Base-by-base conservation (phyloP, 345 rosid species). In the Eutrema japonicum region DNA sequence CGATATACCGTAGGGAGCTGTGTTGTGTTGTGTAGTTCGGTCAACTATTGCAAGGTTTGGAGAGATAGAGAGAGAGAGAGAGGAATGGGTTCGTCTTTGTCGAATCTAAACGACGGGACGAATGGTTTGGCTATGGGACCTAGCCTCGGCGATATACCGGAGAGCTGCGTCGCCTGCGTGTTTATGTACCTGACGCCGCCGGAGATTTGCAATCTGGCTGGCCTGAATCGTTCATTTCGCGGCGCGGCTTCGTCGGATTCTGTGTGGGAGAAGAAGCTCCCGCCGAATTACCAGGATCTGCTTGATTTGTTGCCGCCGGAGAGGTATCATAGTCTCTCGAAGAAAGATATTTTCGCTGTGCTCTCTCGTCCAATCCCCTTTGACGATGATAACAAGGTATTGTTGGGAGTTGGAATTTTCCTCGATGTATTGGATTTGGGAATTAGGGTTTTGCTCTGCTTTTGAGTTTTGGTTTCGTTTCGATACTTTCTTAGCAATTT, bases 191-290 rank as follows among this genome's bases (percentile, higher is more conserved):
- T 94, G 71, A 88, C 90, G 4, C 96, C 98, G 49, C 96, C 97
- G 77, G 98, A 94, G 89, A 94, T 94, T 83, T 94, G 98, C 82
- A 94, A 94, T 73, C 85, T 94, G 10, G 98, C 98, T 13, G 79
- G 97, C 58, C 72, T 91, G 22, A 91, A 86, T 79, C 81, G 81
- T 32, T 83, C 97, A 14, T 94, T 94, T 73, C 90, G 94, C 3
- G 96, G 95, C 9, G 97, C 97, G 6, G 92, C 98, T 2, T 91
- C 96, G 5, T 94, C 98, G 3, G 98, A 94, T 72, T 84, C 91
- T 1, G 97, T 94, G 1, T 94, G 98, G 98, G 88, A 87, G 66
- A 78, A 83, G 73, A 94, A 94, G 82, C 80, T 94, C 18, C 98
- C 98, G 3, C 22, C 77, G 4, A 89, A 89, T 78, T 94, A 91